Percentiles rank a stretch among this genome's conserved stretches.
Evolutionary conservation across 306 rosid species (phyloP).

Genomic region (Heteromeles arbutifolia): DNA sequence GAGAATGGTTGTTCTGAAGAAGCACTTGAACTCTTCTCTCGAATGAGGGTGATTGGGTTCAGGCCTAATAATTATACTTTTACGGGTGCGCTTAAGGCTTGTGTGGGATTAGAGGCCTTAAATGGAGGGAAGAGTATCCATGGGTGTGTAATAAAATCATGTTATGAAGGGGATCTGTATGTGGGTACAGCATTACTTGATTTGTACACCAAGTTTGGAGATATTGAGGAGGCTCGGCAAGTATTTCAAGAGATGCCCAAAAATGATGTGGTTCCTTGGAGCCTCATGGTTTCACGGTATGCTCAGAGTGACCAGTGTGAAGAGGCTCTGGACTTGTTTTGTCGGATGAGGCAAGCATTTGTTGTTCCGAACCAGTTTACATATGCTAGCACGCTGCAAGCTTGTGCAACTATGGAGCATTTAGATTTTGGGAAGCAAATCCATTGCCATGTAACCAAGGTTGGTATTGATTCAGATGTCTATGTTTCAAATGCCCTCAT

Average conservation of each 20-base stretch:
- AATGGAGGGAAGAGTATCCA: conserved; percentile 33
- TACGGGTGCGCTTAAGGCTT: conserved; percentile 39
- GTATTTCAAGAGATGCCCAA: conserved; percentile 38
- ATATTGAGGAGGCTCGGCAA: conserved; percentile 19
- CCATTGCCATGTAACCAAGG: conserved; percentile 31
- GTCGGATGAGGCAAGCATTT: conserved; percentile 37
- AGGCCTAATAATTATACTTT: conserved; percentile 47
- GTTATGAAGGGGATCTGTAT: conserved; percentile 31
- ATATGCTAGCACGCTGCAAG: conserved; percentile 39
- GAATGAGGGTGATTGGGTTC: conserved; percentile 37
- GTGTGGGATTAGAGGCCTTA: conserved; percentile 31
- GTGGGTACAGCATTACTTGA: conserved; percentile 46
- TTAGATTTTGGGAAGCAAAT: conserved; percentile 32
- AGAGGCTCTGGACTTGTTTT: conserved; percentile 39
- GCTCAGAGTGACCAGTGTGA: conserved; percentile 35
- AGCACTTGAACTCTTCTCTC: conserved; percentile 28
- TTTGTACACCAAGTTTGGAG: conserved; percentile 33
- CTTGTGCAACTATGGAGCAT: conserved; percentile 31
- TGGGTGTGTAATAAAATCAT: conserved; percentile 31
- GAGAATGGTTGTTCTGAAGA: conserved; percentile 37
- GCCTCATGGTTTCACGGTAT: conserved; percentile 45
- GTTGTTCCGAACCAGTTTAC: conserved; percentile 43
- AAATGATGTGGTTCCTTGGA: conserved; percentile 45
- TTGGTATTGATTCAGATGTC: conserved; percentile 33
- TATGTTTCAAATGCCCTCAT: conserved; percentile 46